These are phyloP conservation scores for Bocquillonia castaneifolia DNA, from an alignment of 441 rosid genomes.

Conservation along the genomic window DNA sequence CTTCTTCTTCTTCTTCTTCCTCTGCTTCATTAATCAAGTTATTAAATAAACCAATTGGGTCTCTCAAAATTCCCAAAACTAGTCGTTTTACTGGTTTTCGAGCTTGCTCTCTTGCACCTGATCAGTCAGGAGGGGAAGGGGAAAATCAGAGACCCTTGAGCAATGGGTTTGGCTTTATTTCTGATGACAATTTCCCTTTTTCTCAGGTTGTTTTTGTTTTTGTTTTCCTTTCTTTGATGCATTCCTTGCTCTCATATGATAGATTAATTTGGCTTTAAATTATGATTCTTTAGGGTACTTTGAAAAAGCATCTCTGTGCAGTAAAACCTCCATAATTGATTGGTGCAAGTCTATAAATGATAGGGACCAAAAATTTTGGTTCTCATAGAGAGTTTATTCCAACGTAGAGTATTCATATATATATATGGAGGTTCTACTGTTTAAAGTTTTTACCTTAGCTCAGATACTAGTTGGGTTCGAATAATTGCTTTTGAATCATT, in stretches of 20 bases:
- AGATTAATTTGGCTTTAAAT: not conserved
- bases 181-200: constrained; percentile 42
- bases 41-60: constrained; percentile 34
- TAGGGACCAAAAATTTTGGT: too few species aligned
- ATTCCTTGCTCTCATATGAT: not conserved
- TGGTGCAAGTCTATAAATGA: too few species aligned
- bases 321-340: too few species aligned
- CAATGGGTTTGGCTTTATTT: constrained; percentile 37
- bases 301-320: not conserved
- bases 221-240: not conserved
- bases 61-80: constrained; percentile 42
- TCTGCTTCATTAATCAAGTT: constrained; percentile 29
- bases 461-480: not conserved
- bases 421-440: not conserved
- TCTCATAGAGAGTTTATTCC: too few species aligned
- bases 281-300: not conserved
- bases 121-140: constrained; percentile 38
- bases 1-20: constrained; percentile 28
- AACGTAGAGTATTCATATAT: too few species aligned
- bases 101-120: constrained; percentile 35
- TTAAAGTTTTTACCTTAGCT: not conserved
- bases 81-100: constrained; percentile 36
- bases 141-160: constrained; percentile 42
- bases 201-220: constrained; percentile 41
- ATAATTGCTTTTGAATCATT: not conserved